Base-by-base conservation (phyloP, 768 basidiomycete genomes). In the Termitomyces sp. region DNA sequence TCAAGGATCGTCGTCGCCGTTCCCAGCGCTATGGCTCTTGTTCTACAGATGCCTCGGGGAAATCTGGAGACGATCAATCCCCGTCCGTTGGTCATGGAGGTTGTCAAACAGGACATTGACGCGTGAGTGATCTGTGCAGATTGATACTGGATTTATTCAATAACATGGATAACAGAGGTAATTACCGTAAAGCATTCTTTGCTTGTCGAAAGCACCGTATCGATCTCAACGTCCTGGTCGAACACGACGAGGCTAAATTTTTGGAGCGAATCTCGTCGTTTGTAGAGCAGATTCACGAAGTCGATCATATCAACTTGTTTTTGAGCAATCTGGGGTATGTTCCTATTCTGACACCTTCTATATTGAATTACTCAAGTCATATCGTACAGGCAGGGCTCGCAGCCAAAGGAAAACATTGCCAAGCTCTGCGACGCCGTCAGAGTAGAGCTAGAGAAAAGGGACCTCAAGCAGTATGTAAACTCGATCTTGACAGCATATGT, bases 21-120 rank as follows among this genome's bases (percentile, higher is more conserved):
- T 0, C 88, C 94, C 0, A 93, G 87, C 55, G 73, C 84, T 7
- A 98, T 95, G 91, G 86, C 81, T 61, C 70, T 99, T 32, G 90
- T 98, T 0, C 73, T 99, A 10, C 97, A 99, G 71, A 98, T 98
- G 96, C 97, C 96, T 0, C 75, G 97, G 60, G 97, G 97, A 1
- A 98, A 98, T 70, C 66, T 99, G 56, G 97, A 99, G 73, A 98
- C 94, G 1, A 86, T 99, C 50, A 92, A 89, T 63, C 97, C 97
- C 3, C 77, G 97, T 40, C 90, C 95, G 12, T 70, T 99, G 62
- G 94, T 98, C 16, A 84, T 97, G 76, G 81, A 86, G 53, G 86
- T 92, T 5, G 86, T 98, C 1, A 80, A 82, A 48, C 76, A 81
- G 50, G 89, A 95, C 64, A 73, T 98, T 6, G 78, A 88, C 35